A percentile compares a stretch with the other conserved stretches of the same genome.
phyloP scores from a whole-genome alignment of 495 filamentous ascomycete genomes.

The Pseudomonodictys pantanalensis region DNA sequence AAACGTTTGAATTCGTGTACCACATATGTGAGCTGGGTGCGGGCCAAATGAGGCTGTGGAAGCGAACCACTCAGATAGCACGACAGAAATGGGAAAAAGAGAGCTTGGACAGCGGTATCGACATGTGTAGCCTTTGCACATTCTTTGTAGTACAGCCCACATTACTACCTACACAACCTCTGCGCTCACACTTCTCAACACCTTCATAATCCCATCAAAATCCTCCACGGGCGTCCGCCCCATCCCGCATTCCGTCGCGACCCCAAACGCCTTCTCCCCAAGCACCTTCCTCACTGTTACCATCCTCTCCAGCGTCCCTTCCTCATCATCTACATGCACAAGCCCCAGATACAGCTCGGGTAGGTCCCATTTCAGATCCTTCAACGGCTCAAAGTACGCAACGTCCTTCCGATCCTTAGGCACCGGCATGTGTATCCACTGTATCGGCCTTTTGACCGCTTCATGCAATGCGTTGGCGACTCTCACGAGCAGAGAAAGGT shows the following conservation, averaged over 20 bases:
- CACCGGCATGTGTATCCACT: constrained; percentile 50
- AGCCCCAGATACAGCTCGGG: constrained; percentile 44
- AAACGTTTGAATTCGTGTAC: too few relatives aligned
- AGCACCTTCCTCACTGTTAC: constrained; percentile 38
- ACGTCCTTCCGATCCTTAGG: constrained; percentile 41
- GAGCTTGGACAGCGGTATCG: too few relatives aligned
- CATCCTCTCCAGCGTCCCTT: constrained; percentile 44
- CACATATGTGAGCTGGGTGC: too few relatives aligned
- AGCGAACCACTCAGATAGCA: too few relatives aligned
- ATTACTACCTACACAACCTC: too few relatives aligned
- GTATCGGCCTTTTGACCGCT: constrained; percentile 23
- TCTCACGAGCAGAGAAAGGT: constrained; percentile 9
- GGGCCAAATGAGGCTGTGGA: too few relatives aligned
- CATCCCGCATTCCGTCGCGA: constrained; percentile 48
- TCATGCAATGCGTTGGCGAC: constrained; percentile 10
- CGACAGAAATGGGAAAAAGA: too few relatives aligned
- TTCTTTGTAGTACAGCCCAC: too few relatives aligned
- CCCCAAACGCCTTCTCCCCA: constrained; percentile 41
- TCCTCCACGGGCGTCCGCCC: constrained; percentile 45
- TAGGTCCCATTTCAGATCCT: constrained; percentile 28
- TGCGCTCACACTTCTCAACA: constrained; percentile 21
- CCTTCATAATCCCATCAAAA: constrained; percentile 37
- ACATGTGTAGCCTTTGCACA: too few relatives aligned
- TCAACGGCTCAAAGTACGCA: constrained; percentile 40
- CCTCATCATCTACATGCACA: constrained; percentile 44